These are phyloP conservation scores for Nephelium lappaceum DNA, from an alignment of 345 rosid genomes.

Conservation along the genomic window DNA sequence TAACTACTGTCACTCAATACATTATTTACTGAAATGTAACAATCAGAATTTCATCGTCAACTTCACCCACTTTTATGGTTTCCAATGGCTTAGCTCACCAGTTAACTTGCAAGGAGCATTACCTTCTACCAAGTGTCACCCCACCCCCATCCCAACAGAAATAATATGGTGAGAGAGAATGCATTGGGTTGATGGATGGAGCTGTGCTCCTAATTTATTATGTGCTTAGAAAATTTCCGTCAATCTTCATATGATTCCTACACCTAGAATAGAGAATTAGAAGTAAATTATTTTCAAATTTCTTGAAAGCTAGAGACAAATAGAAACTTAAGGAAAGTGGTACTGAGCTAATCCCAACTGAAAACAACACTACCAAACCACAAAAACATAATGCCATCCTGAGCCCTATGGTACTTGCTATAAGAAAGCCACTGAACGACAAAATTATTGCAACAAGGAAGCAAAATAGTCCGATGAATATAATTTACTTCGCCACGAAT, in stretches of 20 bases:
- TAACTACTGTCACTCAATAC: background rate
- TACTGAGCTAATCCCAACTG: background rate
- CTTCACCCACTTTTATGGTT: background rate
- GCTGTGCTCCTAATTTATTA: background rate
- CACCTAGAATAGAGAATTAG: background rate
- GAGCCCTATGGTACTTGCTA: background rate
- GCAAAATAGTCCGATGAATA: constrained; percentile 4
- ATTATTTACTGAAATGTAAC: background rate
- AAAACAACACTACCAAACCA: background rate
- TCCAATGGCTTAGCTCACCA: background rate
- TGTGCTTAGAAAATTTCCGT: background rate
- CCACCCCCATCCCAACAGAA: background rate
- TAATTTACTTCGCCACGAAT: constrained; percentile 85
- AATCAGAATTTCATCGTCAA: background rate
- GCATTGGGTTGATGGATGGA: background rate
- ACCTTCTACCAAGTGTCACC: background rate
- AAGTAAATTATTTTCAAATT: background rate
- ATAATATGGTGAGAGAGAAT: background rate
- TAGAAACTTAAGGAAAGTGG: background rate
- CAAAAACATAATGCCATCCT: background rate
- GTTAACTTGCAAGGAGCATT: background rate
- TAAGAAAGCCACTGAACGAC: background rate
- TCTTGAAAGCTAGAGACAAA: background rate
- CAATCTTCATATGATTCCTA: background rate
- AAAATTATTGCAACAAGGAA: background rate